Base-by-base conservation (phyloP, 768 basidiomycete species). In the Xerocomus potaroensis region DNA sequence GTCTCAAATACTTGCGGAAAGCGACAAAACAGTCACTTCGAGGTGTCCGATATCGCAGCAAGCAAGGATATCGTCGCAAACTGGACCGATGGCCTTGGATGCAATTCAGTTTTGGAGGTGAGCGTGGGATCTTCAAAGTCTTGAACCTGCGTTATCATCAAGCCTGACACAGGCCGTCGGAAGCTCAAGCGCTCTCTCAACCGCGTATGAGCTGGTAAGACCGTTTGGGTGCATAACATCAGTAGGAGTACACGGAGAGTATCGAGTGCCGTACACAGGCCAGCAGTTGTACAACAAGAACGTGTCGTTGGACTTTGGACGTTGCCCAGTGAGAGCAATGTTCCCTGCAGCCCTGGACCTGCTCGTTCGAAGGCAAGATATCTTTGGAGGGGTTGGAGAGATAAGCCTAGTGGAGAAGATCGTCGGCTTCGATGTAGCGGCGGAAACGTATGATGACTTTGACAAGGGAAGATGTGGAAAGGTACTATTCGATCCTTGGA, bases 241-340 rank as follows among this genome's bases (percentile, higher is more conserved):
- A 7, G 85, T 90, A 3, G 86, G 87, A 8, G 84, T 85, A 9
- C 85, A 88, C 48, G 76, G 79, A 45, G 71, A 65, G 40, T 68
- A 67, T 1, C 71, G 63, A 18, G 53, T 86, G 31, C 83, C 83
- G 2, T 78, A 82, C 54, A 78, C 74, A 10, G 74, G 77, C 18
- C 58, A 60, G 6, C 70, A 82, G 34, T 59, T 83, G 46, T 91
- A 90, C 64, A 71, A 82, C 71, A 87, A 87, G 67, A 91, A 90
- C 62, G 75, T 88, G 7, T 85, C 83, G 1, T 70, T 88, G 21
- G 83, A 87, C 56, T 91, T 90, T 60, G 89, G 89, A 8, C 79
- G 87, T 8, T 90, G 87, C 54, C 88, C 87, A 14, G 86, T 87
- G 5, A 79, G 84, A 12, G 80, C 87, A 1, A 80, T 89, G 77